Conservation (phyloP, 257 asterid genomes). For the Solanum tacnaense region DNA sequence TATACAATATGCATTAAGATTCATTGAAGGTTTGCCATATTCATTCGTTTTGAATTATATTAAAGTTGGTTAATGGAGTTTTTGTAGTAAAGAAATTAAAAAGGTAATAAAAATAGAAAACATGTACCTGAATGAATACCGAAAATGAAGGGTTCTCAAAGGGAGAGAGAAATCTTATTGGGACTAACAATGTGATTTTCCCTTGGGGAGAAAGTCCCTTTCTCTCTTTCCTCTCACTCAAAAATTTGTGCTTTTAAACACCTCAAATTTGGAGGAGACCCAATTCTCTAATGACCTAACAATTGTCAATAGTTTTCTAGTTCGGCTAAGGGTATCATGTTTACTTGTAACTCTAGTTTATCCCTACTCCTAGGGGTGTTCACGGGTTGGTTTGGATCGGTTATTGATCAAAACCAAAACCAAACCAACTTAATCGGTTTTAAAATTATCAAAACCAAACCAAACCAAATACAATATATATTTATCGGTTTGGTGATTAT, state of each 20-base stretch:
- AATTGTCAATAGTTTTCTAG: background rate
- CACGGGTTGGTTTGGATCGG: too few relatives aligned
- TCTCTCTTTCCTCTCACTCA: background rate
- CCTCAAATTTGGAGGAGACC: background rate
- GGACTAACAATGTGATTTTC: constrained; percentile 6
- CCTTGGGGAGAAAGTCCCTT: background rate
- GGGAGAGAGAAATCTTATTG: constrained; percentile 1
- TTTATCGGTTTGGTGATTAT: too few relatives aligned
- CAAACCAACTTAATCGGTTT: too few relatives aligned
- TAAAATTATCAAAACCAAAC: too few relatives aligned
- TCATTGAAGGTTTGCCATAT: background rate
- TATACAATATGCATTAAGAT: background rate
- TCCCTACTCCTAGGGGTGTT: too few relatives aligned
- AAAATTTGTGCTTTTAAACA: background rate
- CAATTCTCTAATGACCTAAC: background rate
- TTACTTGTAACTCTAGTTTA: background rate
- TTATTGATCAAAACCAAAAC: too few relatives aligned
- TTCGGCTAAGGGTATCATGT: background rate
- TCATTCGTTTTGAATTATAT: background rate
- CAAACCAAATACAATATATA: too few relatives aligned
- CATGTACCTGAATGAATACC: constrained; percentile 18
- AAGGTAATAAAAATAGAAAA: background rate
- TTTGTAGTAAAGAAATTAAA: background rate
- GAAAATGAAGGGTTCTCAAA: constrained; percentile 17
- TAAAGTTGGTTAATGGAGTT: background rate